Evolutionary conservation across 1,139 yeast genomes (phyloP).

Genomic region (Yamadazyma oceani): DNA sequence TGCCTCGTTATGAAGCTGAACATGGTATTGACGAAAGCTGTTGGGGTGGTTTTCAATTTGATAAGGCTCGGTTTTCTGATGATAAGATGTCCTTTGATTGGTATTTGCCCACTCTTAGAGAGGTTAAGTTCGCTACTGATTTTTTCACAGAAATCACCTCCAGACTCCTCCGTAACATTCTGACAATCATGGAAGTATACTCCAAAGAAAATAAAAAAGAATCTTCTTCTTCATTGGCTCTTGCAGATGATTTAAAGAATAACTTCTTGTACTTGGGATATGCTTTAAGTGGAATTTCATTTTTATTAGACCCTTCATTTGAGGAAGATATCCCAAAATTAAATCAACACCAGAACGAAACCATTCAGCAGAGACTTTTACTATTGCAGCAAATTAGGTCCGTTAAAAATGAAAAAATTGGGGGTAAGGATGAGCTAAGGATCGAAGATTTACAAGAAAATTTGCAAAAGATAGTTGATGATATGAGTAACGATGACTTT

Average conservation of each 20-base stretch:
- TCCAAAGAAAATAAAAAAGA: slow-evolving; percentile 19
- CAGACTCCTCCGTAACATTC: slow-evolving; percentile 44
- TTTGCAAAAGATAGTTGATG: slow-evolving; percentile 40
- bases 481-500: slow-evolving; percentile 23
- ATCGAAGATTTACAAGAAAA: slow-evolving; percentile 37
- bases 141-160: slow-evolving; percentile 54
- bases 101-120: slow-evolving; percentile 66
- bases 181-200: slow-evolving; percentile 32
- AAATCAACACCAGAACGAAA: slow-evolving; percentile 30
- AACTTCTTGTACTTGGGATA: slow-evolving; percentile 59
- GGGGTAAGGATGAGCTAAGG: slow-evolving; percentile 26
- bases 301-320: slow-evolving; percentile 69
- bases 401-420: slow-evolving; percentile 22
- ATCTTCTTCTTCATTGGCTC: slow-evolving; percentile 20
- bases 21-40: slow-evolving; percentile 48
- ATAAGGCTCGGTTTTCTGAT: slow-evolving; percentile 34
- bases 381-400: slow-evolving; percentile 35
- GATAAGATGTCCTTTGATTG: slow-evolving; percentile 62
- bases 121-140: slow-evolving; percentile 61
- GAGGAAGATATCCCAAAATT: slow-evolving; percentile 47
- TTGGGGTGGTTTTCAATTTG: slow-evolving; percentile 76
- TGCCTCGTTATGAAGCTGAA: slow-evolving; percentile 32
- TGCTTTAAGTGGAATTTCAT: slow-evolving; percentile 71
- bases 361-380: slow-evolving; percentile 35
- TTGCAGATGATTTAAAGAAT: slow-evolving; percentile 53